These are phyloP conservation scores for Nakaseomyces kungkrabaensis DNA, from an alignment of 1,139 yeast species.

Conservation along the genomic window DNA sequence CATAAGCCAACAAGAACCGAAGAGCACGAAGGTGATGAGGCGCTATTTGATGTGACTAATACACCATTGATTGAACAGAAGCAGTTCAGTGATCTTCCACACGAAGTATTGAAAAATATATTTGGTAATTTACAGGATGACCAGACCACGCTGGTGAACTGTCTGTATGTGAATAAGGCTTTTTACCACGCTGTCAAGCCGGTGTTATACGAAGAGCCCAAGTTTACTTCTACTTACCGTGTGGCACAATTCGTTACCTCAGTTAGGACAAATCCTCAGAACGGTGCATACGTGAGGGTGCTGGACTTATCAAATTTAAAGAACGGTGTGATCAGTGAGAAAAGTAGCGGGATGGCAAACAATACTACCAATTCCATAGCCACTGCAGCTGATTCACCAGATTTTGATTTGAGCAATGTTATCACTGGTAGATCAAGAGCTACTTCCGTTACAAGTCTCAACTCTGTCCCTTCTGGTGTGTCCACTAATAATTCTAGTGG, in stretches of 20 bases:
- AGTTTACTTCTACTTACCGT: constrained; percentile 58
- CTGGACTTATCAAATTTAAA: constrained; percentile 49
- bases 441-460: neutral
- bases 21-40: constrained; percentile 4
- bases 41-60: constrained; percentile 6
- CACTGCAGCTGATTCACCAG: neutral
- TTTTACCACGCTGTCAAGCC: constrained; percentile 47
- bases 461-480: constrained; percentile 4
- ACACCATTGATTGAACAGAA: constrained; percentile 4
- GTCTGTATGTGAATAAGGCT: constrained; percentile 42
- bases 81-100: constrained; percentile 21
- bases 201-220: constrained; percentile 44
- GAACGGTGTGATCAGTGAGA: constrained; percentile 32
- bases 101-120: constrained; percentile 21
- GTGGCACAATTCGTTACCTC: constrained; percentile 69
- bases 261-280: constrained; percentile 42
- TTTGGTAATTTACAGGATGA: constrained; percentile 21
- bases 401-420: neutral
- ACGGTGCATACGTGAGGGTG: constrained; percentile 46
- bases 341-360: neutral
- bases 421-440: constrained; percentile 11
- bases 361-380: neutral
- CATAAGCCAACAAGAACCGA: constrained; percentile 13
- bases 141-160: constrained; percentile 29
- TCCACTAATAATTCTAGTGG: constrained; percentile 13